These are phyloP conservation scores for Antrodiella citrinella DNA, from an alignment of 768 basidiomycete species.

Conservation along the genomic window DNA sequence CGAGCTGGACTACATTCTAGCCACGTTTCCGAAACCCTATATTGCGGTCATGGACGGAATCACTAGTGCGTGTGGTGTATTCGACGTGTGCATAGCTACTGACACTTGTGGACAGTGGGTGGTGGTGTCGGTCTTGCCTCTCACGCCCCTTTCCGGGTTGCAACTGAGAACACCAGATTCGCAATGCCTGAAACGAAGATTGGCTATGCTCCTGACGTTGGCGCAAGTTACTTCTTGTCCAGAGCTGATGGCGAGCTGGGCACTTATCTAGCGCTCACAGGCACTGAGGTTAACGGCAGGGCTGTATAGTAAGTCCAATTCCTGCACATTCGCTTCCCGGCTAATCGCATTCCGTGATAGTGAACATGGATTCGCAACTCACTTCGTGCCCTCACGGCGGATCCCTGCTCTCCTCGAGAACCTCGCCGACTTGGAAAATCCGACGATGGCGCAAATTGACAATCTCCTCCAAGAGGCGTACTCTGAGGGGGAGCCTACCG, in stretches of 20 bases:
- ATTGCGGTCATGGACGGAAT: conserved; percentile 85
- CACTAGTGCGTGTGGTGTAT: conserved; percentile 57
- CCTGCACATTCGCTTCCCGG: background rate
- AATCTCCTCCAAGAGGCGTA: conserved; percentile 59
- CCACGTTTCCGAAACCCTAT: conserved; percentile 77
- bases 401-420: conserved; percentile 65
- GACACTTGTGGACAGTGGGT: conserved; percentile 55
- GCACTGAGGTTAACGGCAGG: conserved; percentile 62
- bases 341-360: conserved; percentile 30
- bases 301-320: conserved; percentile 68
- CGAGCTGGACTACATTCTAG: conserved; percentile 69
- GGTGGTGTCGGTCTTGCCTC: conserved; percentile 88
- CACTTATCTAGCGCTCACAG: conserved; percentile 88
- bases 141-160: conserved; percentile 83
- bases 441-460: conserved; percentile 46
- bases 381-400: conserved; percentile 75
- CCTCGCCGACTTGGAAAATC: conserved; percentile 49
- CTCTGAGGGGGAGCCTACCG: conserved; percentile 50
- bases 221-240: conserved; percentile 83
- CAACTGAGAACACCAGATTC: conserved; percentile 86
- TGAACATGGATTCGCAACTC: conserved; percentile 90
- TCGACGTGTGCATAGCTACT: conserved; percentile 6
- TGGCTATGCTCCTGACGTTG: conserved; percentile 89
- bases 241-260: conserved; percentile 88
- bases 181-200: conserved; percentile 98